A percentile compares a stretch with the other conserved stretches of the same genome.
Evolutionary conservation across 202 grass and related monocot genomes (phyloP).

Genomic region (Setaria viridis): DNA sequence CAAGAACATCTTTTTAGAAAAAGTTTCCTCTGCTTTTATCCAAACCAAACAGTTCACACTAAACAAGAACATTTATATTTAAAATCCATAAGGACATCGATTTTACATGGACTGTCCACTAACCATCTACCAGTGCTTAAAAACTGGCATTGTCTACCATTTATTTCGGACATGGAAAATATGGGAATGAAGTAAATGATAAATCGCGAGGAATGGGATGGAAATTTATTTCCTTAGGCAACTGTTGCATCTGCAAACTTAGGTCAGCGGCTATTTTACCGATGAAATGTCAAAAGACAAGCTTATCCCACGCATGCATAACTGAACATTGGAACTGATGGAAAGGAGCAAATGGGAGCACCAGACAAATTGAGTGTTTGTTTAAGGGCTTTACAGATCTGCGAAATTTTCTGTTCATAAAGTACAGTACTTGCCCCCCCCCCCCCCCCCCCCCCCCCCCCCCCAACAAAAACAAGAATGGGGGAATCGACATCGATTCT

Average conservation of each 20-base stretch:
- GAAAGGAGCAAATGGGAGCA: not conserved
- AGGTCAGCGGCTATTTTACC: not conserved
- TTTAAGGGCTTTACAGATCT: not conserved
- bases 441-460: too few species aligned
- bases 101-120: not conserved
- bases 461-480: not conserved
- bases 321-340: not conserved
- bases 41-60: not conserved
- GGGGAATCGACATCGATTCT: too few species aligned
- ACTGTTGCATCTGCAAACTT: not conserved
- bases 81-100: not conserved
- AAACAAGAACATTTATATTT: not conserved
- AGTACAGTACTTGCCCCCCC: not conserved
- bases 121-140: not conserved
- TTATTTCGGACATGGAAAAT: not conserved
- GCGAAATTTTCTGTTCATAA: not conserved
- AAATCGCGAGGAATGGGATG: not conserved
- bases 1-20: not conserved
- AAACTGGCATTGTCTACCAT: not conserved
- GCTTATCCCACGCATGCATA: not conserved
- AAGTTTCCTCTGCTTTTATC: not conserved
- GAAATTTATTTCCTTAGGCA: not conserved
- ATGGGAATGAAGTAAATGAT: not conserved
- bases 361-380: not conserved
- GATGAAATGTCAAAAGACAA: not conserved